Evolutionary conservation across 2,329 filamentous ascomycete species (phyloP), one percentile per base, ranked within the genome.

Genomic region (Verticillium klebahnii): DNA sequence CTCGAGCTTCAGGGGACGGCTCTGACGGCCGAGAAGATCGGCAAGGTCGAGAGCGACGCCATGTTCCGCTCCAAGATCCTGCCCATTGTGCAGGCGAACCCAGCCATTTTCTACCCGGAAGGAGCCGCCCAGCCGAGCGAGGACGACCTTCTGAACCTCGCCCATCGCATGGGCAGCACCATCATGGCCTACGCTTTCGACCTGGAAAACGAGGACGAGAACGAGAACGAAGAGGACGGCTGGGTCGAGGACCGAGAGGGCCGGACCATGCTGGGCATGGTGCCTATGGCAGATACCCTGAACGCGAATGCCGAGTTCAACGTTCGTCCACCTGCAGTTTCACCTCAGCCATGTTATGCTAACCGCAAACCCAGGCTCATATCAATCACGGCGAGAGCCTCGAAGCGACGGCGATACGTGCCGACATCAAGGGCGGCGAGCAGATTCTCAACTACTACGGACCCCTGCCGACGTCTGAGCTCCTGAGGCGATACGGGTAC

Each of bases 151-250:
- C 65, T 85, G 2, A 64, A 67, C 8, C 70, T 87, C 19, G 89
- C 90, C 59, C 92, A 96, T 72, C 83, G 86, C 9, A 93, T 96
- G 88, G 93, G 91, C 1, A 93, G 89, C 64, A 87, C 90, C 17
- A 94, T 97, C 67, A 96, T 97, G 92, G 89, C 92, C 0, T 97
- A 96, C 71, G 92, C 92, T 0, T 97, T 97, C 71, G 93, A 97
- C 67, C 83, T 96, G 7, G 84, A 86, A 57, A 80, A 79, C 8
- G 73, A 78, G 0, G 82, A 86, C 25, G 80, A 87, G 5, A 80
- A 85, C 0, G 85, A 86, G 17, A 81, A 84, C 2, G 84, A 88
- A 2, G 78, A 84, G 7, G 86, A 87, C 29, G 86, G 85, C 54
- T 89, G 88, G 78, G 81, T 89, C 1, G 86, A 89, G 61, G 87